A percentile compares a stretch with the other conserved stretches of the same genome.
These are phyloP conservation scores for Nannizzia gypsea DNA, from an alignment of 2,329 filamentous ascomycete species.

Conservation along the genomic window DNA sequence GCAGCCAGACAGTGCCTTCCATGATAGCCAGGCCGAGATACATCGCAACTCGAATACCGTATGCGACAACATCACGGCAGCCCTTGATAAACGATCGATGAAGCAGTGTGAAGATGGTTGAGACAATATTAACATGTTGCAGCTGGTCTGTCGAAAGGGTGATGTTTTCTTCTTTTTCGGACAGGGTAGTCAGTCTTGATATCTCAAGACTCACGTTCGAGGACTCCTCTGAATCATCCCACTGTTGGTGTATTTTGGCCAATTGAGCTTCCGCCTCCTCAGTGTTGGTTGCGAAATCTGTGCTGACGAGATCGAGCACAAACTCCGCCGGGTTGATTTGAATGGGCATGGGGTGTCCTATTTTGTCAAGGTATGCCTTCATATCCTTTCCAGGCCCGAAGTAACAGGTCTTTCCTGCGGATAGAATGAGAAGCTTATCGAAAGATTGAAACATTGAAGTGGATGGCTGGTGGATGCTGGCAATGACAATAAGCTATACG, in stretches of 20 bases:
- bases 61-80: conserved; percentile 71
- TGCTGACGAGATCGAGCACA: conserved; percentile 65
- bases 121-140: conserved; percentile 33
- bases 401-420: conserved; percentile 58
- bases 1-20: conserved; percentile 81
- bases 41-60: conserved; percentile 73
- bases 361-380: conserved; percentile 49
- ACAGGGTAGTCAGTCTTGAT: conserved; percentile 9
- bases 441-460: conserved; percentile 69
- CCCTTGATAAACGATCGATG: conserved; percentile 74
- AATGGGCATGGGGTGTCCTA: conserved; percentile 52
- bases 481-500: conserved; percentile 58
- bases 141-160: conserved; percentile 17
- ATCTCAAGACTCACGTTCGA: conserved; percentile 23
- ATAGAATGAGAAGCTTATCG: conserved; percentile 65
- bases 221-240: conserved; percentile 40
- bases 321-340: conserved; percentile 72
- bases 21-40: conserved; percentile 68
- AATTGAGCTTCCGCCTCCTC: conserved; percentile 39
- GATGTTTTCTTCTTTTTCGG: conserved; percentile 21
- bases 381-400: conserved; percentile 53
- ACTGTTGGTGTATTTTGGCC: conserved; percentile 43
- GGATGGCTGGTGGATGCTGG: conserved; percentile 76
- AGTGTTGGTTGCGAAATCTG: conserved; percentile 52
- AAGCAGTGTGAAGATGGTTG: conserved; percentile 53